These are phyloP conservation scores for Beta corolliflora DNA, from an alignment of 179 eudicot genomes.

Conservation along the genomic window DNA sequence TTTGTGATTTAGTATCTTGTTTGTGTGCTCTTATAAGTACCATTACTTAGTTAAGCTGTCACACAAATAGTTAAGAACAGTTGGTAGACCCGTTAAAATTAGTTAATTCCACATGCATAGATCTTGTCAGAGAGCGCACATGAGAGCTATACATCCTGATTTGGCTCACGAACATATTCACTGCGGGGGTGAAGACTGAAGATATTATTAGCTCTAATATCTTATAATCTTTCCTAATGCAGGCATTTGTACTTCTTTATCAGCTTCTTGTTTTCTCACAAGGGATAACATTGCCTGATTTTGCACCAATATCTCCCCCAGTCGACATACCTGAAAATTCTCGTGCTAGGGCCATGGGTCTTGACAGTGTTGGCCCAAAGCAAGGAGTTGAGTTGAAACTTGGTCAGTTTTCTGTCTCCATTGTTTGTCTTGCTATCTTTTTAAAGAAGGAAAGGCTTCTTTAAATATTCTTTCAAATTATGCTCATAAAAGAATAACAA, in stretches of 20 bases:
- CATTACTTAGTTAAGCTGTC: not conserved
- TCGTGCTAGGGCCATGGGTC: conserved; percentile 59
- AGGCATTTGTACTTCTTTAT: conserved; percentile 84
- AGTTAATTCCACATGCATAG: not conserved
- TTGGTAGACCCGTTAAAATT: not conserved
- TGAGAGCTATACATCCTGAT: not conserved
- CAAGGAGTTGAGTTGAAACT: conserved; percentile 70
- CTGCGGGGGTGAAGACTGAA: not conserved
- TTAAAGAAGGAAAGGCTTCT: not conserved
- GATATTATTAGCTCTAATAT: not conserved
- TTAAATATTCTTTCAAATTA: not conserved
- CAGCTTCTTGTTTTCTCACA: conserved; percentile 73
- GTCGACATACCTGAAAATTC: conserved; percentile 50
- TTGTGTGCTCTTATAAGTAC: not conserved
- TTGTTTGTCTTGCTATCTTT: not conserved
- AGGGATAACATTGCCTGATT: conserved; percentile 76
- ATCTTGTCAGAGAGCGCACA: not conserved
- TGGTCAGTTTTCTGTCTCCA: conserved; percentile 48
- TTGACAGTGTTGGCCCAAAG: conserved; percentile 58
- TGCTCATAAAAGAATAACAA: not conserved
- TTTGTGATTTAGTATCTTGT: not conserved
- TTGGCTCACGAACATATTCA: not conserved
- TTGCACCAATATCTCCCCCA: conserved; percentile 54
- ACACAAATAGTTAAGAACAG: not conserved
- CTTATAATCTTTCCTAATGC: conserved; percentile 4